A percentile compares a stretch with the other conserved stretches of the same genome.
Conservation (phyloP, 306 rosid species). For the Styphnolobium japonicum region DNA sequence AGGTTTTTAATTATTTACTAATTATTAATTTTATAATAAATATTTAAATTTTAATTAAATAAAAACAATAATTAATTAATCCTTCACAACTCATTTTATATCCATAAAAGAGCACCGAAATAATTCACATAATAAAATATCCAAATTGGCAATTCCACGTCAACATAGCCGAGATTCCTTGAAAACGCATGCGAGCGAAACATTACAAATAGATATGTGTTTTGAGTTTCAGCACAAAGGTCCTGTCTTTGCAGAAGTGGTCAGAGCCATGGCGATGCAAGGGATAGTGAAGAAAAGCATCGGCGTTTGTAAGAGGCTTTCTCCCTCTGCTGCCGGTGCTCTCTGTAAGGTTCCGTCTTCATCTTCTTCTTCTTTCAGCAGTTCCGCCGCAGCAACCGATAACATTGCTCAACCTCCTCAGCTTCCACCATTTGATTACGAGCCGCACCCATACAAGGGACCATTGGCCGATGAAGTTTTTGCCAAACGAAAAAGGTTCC, state of each 20-base stretch:
- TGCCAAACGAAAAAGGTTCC: constrained; percentile 62
- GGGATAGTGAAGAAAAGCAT: constrained; percentile 46
- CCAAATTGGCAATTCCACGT: neutral
- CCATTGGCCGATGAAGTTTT: constrained; percentile 57
- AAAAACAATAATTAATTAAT: no score
- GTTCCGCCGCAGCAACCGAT: constrained; percentile 3
- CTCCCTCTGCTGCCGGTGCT: neutral
- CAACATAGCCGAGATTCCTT: neutral
- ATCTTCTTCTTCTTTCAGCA: constrained; percentile 21
- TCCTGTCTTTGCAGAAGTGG: neutral
- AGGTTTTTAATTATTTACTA: no score
- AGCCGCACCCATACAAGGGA: constrained; percentile 57
- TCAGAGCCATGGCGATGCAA: constrained; percentile 49
- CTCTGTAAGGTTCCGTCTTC: constrained; percentile 16
- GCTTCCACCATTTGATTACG: constrained; percentile 58
- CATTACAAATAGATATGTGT: neutral
- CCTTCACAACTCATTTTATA: no score
- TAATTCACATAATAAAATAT: neutral
- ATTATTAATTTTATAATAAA: no score
- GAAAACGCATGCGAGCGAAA: neutral
- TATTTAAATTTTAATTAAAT: no score
- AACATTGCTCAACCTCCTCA: constrained; percentile 20
- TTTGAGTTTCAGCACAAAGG: neutral
- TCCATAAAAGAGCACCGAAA: no score
- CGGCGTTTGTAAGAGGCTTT: neutral